Evolutionary conservation across 2,329 filamentous ascomycete species (phyloP).

Genomic region (Chalara sp.): DNA sequence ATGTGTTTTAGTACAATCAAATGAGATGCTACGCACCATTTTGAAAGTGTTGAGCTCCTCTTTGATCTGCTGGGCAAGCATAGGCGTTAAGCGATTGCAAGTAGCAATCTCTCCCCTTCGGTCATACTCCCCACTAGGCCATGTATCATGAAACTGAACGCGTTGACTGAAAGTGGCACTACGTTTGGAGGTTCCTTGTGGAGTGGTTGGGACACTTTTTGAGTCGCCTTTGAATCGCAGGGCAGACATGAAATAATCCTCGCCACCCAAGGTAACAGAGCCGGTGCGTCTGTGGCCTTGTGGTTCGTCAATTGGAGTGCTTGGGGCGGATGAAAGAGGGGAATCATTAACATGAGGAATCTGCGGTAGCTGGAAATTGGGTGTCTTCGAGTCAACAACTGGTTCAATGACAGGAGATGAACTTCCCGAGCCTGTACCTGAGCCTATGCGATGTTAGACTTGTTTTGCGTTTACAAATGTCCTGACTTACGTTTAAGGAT

Average conservation of each 20-base stretch:
- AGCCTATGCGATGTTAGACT: constrained; percentile 28
- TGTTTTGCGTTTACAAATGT: background rate
- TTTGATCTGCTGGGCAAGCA: constrained; percentile 98
- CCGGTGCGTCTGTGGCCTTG: constrained; percentile 60
- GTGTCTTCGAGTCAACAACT: constrained; percentile 43
- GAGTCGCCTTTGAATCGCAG: constrained; percentile 68
- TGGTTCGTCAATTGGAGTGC: constrained; percentile 76
- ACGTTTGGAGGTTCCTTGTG: constrained; percentile 54
- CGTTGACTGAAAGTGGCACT: constrained; percentile 79
- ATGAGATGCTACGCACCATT: constrained; percentile 60
- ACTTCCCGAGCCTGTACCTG: constrained; percentile 47
- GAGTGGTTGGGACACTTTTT: constrained; percentile 75
- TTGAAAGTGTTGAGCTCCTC: constrained; percentile 99
- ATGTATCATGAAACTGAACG: constrained; percentile 93
- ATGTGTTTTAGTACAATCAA: background rate
- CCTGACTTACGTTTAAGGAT: constrained; percentile 76
- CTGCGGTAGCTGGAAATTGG: constrained; percentile 50
- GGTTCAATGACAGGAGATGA: constrained; percentile 63
- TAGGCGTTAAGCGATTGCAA: constrained; percentile 93
- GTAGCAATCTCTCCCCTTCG: constrained; percentile 93
- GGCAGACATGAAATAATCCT: constrained; percentile 84
- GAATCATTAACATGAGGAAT: constrained; percentile 66
- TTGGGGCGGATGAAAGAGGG: constrained; percentile 77
- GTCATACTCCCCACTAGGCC: constrained; percentile 93
- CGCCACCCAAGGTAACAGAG: constrained; percentile 63